These are phyloP conservation scores for Aspergillus sclerotialis DNA, from an alignment of 2,329 filamentous ascomycete species.

Conservation along the genomic window DNA sequence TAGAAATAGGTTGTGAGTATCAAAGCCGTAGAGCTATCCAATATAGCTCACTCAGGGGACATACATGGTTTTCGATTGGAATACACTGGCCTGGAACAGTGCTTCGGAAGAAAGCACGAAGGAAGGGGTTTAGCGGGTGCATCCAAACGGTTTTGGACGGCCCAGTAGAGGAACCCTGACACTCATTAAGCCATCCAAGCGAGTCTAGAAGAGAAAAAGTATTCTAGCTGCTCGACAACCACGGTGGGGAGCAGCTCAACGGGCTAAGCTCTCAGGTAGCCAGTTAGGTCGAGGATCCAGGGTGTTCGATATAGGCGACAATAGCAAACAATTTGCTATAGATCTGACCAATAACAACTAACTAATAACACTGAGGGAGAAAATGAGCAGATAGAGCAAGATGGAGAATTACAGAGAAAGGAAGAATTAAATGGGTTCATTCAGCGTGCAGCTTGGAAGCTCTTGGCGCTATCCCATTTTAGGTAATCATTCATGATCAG, in stretches of 20 bases:
- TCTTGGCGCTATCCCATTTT: conserved; percentile 24
- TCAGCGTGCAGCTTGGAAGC: conserved; percentile 18
- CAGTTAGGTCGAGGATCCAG: conserved; percentile 1
- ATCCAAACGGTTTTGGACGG: conserved; percentile 57
- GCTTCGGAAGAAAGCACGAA: conserved; percentile 98
- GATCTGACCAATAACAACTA: no score
- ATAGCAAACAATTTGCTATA: not conserved
- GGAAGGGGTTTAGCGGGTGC: conserved; percentile 98
- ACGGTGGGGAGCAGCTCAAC: conserved; percentile 23
- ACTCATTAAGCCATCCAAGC: conserved; percentile 32
- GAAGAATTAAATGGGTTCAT: conserved; percentile 1
- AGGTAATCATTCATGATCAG: no score
- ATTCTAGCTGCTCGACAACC: conserved; percentile 20
- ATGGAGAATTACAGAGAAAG: not conserved
- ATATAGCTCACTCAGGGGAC: conserved; percentile 4
- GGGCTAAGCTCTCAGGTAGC: conserved; percentile 13
- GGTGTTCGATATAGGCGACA: not conserved
- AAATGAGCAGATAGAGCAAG: conserved; percentile 2
- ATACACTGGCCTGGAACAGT: conserved; percentile 84
- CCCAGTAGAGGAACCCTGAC: conserved; percentile 23
- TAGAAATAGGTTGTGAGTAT: conserved; percentile 18
- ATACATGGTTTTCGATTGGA: conserved; percentile 78
- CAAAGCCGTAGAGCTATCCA: conserved; percentile 9
- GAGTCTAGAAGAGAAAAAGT: conserved; percentile 12
- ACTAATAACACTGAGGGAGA: no score